Evolutionary conservation across 2,329 filamentous ascomycete genomes (phyloP).

Genomic region (Intubia oerlemansii): DNA sequence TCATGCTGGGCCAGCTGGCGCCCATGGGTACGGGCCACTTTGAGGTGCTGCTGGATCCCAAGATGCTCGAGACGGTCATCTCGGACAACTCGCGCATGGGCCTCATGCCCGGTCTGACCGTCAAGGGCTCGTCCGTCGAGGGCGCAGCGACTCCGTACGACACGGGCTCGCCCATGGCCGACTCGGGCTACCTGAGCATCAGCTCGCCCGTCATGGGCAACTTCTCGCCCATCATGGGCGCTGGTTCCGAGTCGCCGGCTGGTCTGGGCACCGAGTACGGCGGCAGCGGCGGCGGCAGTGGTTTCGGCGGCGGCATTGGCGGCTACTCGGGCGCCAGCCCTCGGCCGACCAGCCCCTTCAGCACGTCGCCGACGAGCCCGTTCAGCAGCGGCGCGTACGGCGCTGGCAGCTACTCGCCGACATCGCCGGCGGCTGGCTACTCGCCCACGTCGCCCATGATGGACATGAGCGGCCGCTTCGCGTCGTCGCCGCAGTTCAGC

Average conservation of each 20-base stretch:
- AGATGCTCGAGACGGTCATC: slow-evolving; percentile 88
- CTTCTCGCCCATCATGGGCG: slow-evolving; percentile 59
- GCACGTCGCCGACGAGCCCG: slow-evolving; percentile 44
- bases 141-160: slow-evolving; percentile 93
- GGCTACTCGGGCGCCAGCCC: slow-evolving; percentile 44
- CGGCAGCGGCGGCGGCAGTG: slow-evolving; percentile 30
- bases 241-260: slow-evolving; percentile 47
- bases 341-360: slow-evolving; percentile 55
- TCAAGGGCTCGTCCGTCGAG: slow-evolving; percentile 52
- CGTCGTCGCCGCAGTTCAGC: slow-evolving; percentile 38
- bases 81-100: slow-evolving; percentile 78
- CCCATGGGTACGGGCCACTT: slow-evolving; percentile 95
- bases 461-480: slow-evolving; percentile 26
- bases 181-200: slow-evolving; percentile 39
- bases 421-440: slow-evolving; percentile 53
- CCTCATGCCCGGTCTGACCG: slow-evolving; percentile 57
- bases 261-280: slow-evolving; percentile 44
- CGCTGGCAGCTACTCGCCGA: slow-evolving; percentile 50
- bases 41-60: slow-evolving; percentile 78
- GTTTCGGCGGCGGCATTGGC: slow-evolving; percentile 22
- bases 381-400: slow-evolving; percentile 27
- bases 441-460: slow-evolving; percentile 57
- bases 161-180: slow-evolving; percentile 56
- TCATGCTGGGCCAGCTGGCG: slow-evolving; percentile 93
- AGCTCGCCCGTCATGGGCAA: slow-evolving; percentile 40